Conservation (phyloP, 2,329 filamentous ascomycete genomes). For the Alternaria arborescens region DNA sequence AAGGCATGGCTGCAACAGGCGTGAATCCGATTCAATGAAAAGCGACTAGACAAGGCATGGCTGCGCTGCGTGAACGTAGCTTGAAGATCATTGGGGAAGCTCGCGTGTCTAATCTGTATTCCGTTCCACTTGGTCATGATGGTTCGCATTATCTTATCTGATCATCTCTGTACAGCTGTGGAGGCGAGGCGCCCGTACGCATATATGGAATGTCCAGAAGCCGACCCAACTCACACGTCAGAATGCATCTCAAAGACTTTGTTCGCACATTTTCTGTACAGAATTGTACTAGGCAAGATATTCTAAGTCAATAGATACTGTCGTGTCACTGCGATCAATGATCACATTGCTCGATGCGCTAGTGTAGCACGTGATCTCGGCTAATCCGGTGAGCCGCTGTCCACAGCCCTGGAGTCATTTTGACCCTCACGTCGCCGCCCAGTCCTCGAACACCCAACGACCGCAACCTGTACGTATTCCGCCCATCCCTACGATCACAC, state of each 20-base stretch:
- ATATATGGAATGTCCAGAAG: not conserved
- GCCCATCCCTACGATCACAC: conserved; percentile 8
- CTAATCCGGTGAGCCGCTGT: conserved; percentile 24
- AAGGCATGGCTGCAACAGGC: not conserved
- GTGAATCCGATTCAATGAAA: not conserved
- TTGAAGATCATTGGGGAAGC: not conserved
- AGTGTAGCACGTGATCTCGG: conserved; percentile 34
- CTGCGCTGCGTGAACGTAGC: not conserved
- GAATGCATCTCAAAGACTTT: not conserved
- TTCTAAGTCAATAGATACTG: not conserved
- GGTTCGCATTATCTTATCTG: conserved; percentile 17
- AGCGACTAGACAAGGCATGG: not conserved
- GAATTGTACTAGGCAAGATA: not conserved
- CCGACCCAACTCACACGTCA: not conserved
- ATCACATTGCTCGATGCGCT: not conserved
- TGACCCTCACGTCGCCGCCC: conserved; percentile 34
- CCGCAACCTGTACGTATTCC: conserved; percentile 48
- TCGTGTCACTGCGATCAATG: not conserved
- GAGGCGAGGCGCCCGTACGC: not conserved
- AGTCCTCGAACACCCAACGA: conserved; percentile 45
- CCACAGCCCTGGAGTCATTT: conserved; percentile 18
- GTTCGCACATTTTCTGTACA: not conserved
- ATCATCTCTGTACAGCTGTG: conserved; percentile 6
- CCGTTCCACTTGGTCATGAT: conserved; percentile 6
- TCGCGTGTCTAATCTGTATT: not conserved